Evolutionary conservation across 371 early-diverging fungal species (phyloP), one percentile per base, ranked within the genome.

Genomic region (Sporodiniella umbellata): DNA sequence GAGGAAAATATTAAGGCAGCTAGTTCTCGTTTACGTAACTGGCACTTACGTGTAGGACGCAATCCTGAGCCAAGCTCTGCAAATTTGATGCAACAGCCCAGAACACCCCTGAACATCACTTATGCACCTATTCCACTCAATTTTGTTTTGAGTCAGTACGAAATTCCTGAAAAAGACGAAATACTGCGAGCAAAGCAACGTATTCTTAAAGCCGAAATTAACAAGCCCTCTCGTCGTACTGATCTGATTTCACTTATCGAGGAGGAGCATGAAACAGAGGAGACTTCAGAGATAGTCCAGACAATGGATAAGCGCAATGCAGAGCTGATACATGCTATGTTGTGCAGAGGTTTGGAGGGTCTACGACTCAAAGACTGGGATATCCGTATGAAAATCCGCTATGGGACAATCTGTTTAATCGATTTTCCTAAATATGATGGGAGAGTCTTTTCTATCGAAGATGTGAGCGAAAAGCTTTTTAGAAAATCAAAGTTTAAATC

Each of bases 361-460:
- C 23, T 72, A 17, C 65, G 76, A 0, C 30, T 75, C 10, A 58
- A 55, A 19, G 66, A 72, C 37, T 70, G 65, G 60, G 68, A 65
- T 15, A 63, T 75, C 15, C 63, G 62, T 0, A 60, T 75, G 63
- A 70, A 75, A 28, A 58, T 75, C 18, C 59, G 68, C 0, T 75
- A 61, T 52, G 76, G 76, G 5, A 70, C 68, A 23, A 66, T 66
- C 18, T 62, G 56, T 40, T 45, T 66, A 0, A 33, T 62, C 12
- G 42, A 66, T 50, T 66, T 58, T 21, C 51, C 57, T 3, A 55
- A 48, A 19, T 46, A 49, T 15, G 46, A 50, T 1, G n/a, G 45
- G 0, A 8, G 0, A 17, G 50, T 39, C n/a, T 23, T 56, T 1
- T 17, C 62, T 0, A 45, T 66, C 31, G 66, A 66, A 21, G 23